Evolutionary conservation across 768 basidiomycete genomes (phyloP), one percentile per base, ranked within the genome.

Genomic region (Lactifluus echinatus): DNA sequence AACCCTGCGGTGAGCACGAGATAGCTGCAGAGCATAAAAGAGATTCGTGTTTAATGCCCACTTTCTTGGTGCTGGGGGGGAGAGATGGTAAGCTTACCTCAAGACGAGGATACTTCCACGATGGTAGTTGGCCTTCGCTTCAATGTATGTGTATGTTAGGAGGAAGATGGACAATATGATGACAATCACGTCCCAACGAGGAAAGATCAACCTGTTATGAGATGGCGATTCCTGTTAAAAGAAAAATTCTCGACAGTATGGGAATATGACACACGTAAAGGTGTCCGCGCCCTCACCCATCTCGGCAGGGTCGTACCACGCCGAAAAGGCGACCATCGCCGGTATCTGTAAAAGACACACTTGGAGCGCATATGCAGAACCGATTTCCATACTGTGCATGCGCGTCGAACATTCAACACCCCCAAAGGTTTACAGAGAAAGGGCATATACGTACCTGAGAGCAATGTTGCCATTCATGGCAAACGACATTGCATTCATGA

Each of bases 401-500:
- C 10, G n/a, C 21, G 40, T 31, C 31, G 2, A 17, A n/a, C 12
- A 10, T 12, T 60, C 36, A 34, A 29, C 21, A 21, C 7, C 21
- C 36, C n/a, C 63, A 46, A 8, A 40, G 28, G 28, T 26, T 51
- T n/a, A 8, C n/a, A 1, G 1, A 2, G 24, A 4, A 40, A 37
- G 17, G 36, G 36, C 1, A 26, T 11, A 29, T 5, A 61, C 80
- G 48, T 63, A 92, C 94, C 92, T 93, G 24, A 99, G 73, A 2
- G 96, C 92, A 62, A 99, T 99, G 68, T 98, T 98, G 6, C 87
- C 95, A 66, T 96, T 90, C 60, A 99, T 71, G 26, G 96, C 94
- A 68, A 99, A 99, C 3, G 93, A 95, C 59, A 98, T 93, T 49
- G 96, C 96, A 67, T 97, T 98, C 93, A 96, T 96, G 70, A 99